Conservation (phyloP, 257 asterid genomes). For the Solanum sitiens region DNA sequence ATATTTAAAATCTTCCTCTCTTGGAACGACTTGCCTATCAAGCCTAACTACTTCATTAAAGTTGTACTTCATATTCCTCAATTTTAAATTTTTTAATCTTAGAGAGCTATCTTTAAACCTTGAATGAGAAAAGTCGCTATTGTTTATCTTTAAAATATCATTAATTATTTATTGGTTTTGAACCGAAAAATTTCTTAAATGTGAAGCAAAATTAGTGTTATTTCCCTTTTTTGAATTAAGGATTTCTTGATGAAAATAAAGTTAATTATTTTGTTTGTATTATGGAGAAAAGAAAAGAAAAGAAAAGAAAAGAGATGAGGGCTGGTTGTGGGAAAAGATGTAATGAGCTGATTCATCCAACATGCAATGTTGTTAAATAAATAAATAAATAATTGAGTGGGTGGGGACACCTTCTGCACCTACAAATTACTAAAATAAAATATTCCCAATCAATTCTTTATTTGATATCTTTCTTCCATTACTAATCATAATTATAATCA, state of each 20-base stretch:
- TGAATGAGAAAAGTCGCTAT: not conserved
- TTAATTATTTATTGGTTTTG: no score
- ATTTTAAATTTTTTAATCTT: no score
- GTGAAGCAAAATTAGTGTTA: not conserved
- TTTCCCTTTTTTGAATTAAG: no score
- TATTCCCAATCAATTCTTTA: not conserved
- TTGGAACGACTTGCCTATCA: not conserved
- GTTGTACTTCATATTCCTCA: no score
- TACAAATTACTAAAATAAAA: not conserved
- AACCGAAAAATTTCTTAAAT: not conserved
- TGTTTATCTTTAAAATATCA: no score
- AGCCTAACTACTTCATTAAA: not conserved
- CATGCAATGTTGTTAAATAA: not conserved
- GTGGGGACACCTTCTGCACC: not conserved
- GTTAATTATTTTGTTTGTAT: not conserved
- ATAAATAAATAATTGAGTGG: not conserved
- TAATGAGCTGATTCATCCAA: not conserved
- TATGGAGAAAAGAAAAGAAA: no score
- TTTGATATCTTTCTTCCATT: not conserved
- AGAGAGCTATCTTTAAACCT: no score
- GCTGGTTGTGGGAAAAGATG: not conserved
- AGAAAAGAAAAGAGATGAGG: no score
- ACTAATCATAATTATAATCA: not conserved
- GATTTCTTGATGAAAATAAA: not conserved
- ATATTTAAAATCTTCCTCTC: not conserved